A percentile compares a stretch with the other conserved stretches of the same genome.
Evolutionary conservation across 2,329 filamentous ascomycete species (phyloP).

Genomic region (Fusarium torulosum): DNA sequence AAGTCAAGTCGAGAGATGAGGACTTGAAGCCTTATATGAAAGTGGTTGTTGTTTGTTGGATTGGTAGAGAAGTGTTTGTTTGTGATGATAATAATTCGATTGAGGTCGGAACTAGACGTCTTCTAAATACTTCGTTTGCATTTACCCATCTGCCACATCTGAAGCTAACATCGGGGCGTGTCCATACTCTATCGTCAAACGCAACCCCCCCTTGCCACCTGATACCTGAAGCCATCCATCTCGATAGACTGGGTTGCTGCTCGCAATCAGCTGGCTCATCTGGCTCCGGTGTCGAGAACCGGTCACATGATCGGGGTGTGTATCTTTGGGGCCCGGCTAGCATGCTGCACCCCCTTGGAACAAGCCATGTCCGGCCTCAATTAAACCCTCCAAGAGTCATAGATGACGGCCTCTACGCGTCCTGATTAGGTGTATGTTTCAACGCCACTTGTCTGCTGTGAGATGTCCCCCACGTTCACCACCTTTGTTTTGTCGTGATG

Average conservation of each 20-base stretch:
- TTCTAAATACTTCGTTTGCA: constrained; percentile 39
- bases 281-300: constrained; percentile 21
- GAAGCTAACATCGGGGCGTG: constrained; percentile 38
- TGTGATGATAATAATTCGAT: constrained; percentile 28
- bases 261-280: constrained; percentile 37
- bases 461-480: constrained; percentile 31
- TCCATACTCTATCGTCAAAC: constrained; percentile 17
- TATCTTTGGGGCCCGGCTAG: constrained; percentile 38
- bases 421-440: constrained; percentile 17
- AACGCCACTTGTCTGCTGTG: constrained; percentile 8
- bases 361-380: constrained; percentile 38
- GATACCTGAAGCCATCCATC: constrained; percentile 30
- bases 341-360: constrained; percentile 30
- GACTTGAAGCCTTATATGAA: constrained; percentile 32
- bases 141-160: constrained; percentile 25
- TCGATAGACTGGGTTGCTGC: constrained; percentile 39
- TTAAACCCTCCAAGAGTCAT: constrained; percentile 32
- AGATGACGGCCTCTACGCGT: constrained; percentile 26
- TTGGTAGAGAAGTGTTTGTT: constrained; percentile 30
- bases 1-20: constrained; percentile 7
- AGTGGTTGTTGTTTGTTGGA: constrained; percentile 9
- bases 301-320: constrained; percentile 38
- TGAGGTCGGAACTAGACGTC: constrained; percentile 37
- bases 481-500: constrained; percentile 18
- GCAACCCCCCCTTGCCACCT: constrained; percentile 39